Evolutionary conservation across 139 green algal species (phyloP).

Genomic region (Picochlorum sp.): DNA sequence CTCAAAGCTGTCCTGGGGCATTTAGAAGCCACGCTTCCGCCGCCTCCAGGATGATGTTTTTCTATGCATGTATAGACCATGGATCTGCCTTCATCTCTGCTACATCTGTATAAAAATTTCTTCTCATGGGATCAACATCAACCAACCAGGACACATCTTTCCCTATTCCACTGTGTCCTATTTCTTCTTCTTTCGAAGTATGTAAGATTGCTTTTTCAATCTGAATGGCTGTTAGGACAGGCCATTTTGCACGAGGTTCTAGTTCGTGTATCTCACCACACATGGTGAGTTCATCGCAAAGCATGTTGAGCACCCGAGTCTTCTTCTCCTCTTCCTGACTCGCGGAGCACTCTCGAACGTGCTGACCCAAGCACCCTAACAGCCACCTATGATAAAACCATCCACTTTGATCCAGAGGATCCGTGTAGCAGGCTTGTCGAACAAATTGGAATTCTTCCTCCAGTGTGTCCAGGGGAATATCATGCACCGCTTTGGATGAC

Average conservation of each 20-base stretch:
- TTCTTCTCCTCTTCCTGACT: constrained; percentile 6
- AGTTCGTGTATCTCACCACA: constrained; percentile 31
- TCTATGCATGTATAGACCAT: constrained; percentile 1
- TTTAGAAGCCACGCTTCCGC: constrained; percentile 28
- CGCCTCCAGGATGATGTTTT: constrained; percentile 3
- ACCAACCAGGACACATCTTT: constrained; percentile 8
- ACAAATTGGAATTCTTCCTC: constrained; percentile 89
- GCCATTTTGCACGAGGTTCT: constrained; percentile 63
- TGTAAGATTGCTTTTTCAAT: not conserved
- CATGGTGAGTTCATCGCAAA: constrained; percentile 6
- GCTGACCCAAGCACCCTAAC: constrained; percentile 21
- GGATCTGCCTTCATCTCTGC: constrained; percentile 17
- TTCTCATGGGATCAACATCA: constrained; percentile 31
- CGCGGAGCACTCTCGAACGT: not conserved
- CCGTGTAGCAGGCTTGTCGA: constrained; percentile 83
- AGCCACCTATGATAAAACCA: constrained; percentile 96
- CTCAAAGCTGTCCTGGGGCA: constrained; percentile 37
- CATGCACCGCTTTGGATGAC: constrained; percentile 2
- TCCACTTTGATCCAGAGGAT: constrained; percentile 82
- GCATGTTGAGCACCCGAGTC: not conserved
- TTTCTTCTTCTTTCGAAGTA: too few relatives aligned
- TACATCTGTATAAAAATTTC: constrained; percentile 40
- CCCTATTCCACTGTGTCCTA: too few relatives aligned
- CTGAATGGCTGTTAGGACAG: constrained; percentile 53
- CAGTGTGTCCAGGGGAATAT: constrained; percentile 49